Evolutionary conservation across 768 basidiomycete species (phyloP), one percentile per base, ranked within the genome.

Genomic region (Hericium alpestre): DNA sequence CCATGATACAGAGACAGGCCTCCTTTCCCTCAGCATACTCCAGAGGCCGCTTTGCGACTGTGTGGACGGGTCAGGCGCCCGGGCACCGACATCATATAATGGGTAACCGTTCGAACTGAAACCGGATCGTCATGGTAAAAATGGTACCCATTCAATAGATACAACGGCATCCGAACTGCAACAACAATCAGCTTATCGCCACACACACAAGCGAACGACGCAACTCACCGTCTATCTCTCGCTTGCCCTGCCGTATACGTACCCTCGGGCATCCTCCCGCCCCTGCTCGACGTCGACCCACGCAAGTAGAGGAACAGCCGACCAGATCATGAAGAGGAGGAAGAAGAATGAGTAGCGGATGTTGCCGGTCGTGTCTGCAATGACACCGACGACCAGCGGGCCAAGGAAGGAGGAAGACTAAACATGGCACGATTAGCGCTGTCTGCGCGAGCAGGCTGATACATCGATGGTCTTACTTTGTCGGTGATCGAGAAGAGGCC

Each of bases 351-450:
- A 85, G 59, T 87, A 88, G 25, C 94, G 86, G 51, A 96, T 94
- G 69, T 95, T 93, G 2, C 90, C 93, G 0, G 93, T 97, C 47
- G 76, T 69, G 66, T 95, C 93, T 0, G 93, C 84, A 41, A 97
- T 88, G 39, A 93, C 62, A 0, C 92, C 93, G 1, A 97, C 93
- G 25, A 92, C 72, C 6, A 93, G 74, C 2, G 95, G 95, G 0
- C 95, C 95, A 3, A 97, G 71, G 72, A 97, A 98, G 7, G 90
- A 92, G 59, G 86, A 87, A 7, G 92, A 93, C 86, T 96, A 66
- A 13, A 37, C 9, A 10, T 66, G 63, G 40, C 58, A 61, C 39
- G 6, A 32, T 32, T 7, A 32, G 32, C 22, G 52, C 48, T 47
- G 25, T 41, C 32, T 32, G 32, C 1, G 6, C 7, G 32, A 10